Evolutionary conservation across 2,329 filamentous ascomycete genomes (phyloP).

Genomic region (Ustulina deusta): DNA sequence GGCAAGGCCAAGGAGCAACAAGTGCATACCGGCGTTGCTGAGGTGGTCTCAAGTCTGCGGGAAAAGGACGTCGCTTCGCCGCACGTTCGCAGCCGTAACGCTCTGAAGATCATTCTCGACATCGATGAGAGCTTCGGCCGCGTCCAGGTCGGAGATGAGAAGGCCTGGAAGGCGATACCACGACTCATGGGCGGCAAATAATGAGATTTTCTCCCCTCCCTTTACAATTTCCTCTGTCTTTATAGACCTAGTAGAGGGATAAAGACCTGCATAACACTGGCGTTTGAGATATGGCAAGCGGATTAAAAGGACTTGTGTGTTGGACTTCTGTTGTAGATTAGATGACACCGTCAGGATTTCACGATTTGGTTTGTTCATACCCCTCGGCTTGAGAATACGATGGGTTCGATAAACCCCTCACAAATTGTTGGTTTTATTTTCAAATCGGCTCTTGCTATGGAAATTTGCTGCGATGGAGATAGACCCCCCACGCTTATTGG

Average conservation of each 20-base stretch:
- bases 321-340: conserved; percentile 40
- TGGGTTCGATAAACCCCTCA: conserved; percentile 30
- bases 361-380: conserved; percentile 39
- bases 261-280: conserved; percentile 47
- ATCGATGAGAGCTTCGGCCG: conserved; percentile 93
- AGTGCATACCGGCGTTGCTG: conserved; percentile 69
- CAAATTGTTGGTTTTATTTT: conserved; percentile 17
- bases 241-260: conserved; percentile 41
- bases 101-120: conserved; percentile 94
- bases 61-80: conserved; percentile 69
- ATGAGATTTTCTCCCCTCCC: conserved; percentile 18
- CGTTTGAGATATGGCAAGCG: conserved; percentile 46
- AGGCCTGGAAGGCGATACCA: conserved; percentile 66
- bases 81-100: conserved; percentile 79
- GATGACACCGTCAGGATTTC: conserved; percentile 35
- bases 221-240: conserved; percentile 39
- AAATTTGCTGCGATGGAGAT: background rate
- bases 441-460: conserved; percentile 12
- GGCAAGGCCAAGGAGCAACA: conserved; percentile 66
- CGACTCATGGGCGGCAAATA: conserved; percentile 59
- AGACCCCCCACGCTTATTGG: background rate
- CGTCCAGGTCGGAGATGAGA: conserved; percentile 68
- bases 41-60: conserved; percentile 71
- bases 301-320: conserved; percentile 40
- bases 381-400: conserved; percentile 31